Evolutionary conservation across 2,329 filamentous ascomycete species (phyloP), one percentile per base, ranked within the genome.

Genomic region (Talaromyces islandicus): DNA sequence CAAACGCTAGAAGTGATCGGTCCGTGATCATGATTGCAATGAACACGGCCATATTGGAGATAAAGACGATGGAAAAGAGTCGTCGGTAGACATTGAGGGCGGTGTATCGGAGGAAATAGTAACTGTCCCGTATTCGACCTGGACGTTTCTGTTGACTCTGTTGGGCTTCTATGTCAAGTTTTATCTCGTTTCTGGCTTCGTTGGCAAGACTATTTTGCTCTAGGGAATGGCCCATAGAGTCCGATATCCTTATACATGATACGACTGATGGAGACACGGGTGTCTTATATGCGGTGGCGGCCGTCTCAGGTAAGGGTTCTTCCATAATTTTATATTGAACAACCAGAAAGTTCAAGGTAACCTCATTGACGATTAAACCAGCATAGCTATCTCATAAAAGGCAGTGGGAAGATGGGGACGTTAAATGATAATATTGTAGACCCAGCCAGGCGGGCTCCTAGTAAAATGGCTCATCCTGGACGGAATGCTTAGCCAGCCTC

Each of bases 11-110:
- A 1, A 77, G 67, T 38, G 59, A 61, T 54, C 70, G 72, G 48
- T 75, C 68, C 24, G 67, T 66, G 19, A 67, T 65, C 67, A 79
- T 68, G 27, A 76, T 62, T 35, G 67, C 65, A 43, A 78, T 69
- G 53, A 77, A 73, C 21, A 71, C 66, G 21, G 66, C 69, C 24
- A 77, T 43, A 60, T 79, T 79, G 60, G 69, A 68, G 6, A 72
- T 54, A 35, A 78, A 71, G n/a, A 77, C 71, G 2, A 79, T 48
- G 5, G 71, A 69, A 67, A 78, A 78, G 5, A 79, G 74, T 7
- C 76, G 72, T 11, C 75, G 74, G 63, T 79, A 79, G 19, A 78
- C 67, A 60, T 72, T 71, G 60, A 78, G 67, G 41, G 73, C 61
- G 35, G 69, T 69, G 64, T 70, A 78, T 32, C 75, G 70, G 53